Evolutionary conservation across 805 yeast species (phyloP).

Genomic region (Zygotorulaspora sp.): DNA sequence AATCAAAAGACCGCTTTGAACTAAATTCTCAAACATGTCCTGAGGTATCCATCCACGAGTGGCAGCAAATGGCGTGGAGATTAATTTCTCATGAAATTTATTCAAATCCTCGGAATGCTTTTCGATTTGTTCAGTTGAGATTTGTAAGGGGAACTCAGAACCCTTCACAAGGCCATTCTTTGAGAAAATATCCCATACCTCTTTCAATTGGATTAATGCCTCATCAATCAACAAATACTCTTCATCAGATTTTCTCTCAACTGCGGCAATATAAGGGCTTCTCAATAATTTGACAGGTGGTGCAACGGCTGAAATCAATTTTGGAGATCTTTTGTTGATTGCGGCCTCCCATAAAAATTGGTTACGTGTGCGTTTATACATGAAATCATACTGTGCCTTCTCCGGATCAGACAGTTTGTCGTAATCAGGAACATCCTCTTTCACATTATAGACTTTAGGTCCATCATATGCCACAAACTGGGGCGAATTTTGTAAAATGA

Average conservation of each 20-base stretch:
- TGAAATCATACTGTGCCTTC: constrained; percentile 75
- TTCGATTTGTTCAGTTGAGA: constrained; percentile 54
- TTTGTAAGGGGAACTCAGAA: constrained; percentile 55
- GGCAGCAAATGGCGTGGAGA: constrained; percentile 76
- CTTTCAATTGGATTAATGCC: constrained; percentile 57
- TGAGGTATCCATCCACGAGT: constrained; percentile 96
- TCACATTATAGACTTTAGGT: constrained; percentile 72
- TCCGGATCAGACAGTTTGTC: constrained; percentile 64
- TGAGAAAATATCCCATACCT: constrained; percentile 64
- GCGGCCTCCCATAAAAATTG: constrained; percentile 83
- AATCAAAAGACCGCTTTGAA: constrained; percentile 63
- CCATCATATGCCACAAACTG: constrained; percentile 83
- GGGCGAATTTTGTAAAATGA: constrained; percentile 72
- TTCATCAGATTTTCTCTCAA: constrained; percentile 51
- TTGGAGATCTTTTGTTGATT: constrained; percentile 58
- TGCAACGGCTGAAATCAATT: constrained; percentile 72
- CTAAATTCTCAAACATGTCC: constrained; percentile 73
- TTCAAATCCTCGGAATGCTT: constrained; percentile 54
- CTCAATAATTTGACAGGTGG: constrained; percentile 76
- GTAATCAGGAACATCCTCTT: constrained; percentile 70
- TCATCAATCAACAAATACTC: constrained; percentile 64
- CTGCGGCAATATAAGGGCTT: constrained; percentile 56
- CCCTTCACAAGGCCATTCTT: constrained; percentile 52
- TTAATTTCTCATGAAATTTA: constrained; percentile 61
- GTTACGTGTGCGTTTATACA: constrained; percentile 85